phyloP scores from a whole-genome alignment of 2,329 filamentous ascomycete genomes.

The Chrysoporthe austroafricana region DNA sequence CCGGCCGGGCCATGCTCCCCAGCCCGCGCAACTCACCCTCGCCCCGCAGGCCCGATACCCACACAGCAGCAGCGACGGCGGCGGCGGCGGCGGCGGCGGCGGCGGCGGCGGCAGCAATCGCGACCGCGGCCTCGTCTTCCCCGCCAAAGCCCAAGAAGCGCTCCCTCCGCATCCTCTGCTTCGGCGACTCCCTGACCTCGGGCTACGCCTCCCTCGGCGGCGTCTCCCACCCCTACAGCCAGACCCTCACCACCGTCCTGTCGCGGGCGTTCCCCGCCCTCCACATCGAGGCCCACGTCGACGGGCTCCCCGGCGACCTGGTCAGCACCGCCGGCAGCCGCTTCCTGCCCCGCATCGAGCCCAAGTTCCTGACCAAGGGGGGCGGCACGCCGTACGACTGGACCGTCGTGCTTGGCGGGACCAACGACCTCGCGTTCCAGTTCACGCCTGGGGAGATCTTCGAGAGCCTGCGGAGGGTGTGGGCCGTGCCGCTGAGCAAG shows the following conservation, averaged over 20 bases:
- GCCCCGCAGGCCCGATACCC: not conserved
- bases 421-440: conserved; percentile 59
- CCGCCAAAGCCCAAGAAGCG: conserved; percentile 21
- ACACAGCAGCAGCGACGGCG: conserved; percentile 1
- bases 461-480: conserved; percentile 48
- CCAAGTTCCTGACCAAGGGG: conserved; percentile 31
- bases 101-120: not conserved
- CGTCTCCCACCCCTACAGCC: conserved; percentile 52
- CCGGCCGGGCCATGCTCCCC: conserved; percentile 16
- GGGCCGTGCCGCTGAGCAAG: conserved; percentile 50
- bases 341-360: conserved; percentile 35
- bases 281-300: conserved; percentile 41
- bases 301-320: conserved; percentile 57
- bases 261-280: conserved; percentile 46
- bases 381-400: conserved; percentile 49
- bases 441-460: conserved; percentile 45
- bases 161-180: conserved; percentile 60
- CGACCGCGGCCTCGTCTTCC: conserved; percentile 15
- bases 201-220: conserved; percentile 53
- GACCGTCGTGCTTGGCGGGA: conserved; percentile 64
- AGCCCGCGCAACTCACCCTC: conserved; percentile 15
- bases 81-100: not conserved
- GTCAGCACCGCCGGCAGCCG: conserved; percentile 39
- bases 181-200: conserved; percentile 66
- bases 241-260: conserved; percentile 51